Base-by-base conservation (phyloP, 2,329 filamentous ascomycete genomes). In the Albifimbria verrucaria region DNA sequence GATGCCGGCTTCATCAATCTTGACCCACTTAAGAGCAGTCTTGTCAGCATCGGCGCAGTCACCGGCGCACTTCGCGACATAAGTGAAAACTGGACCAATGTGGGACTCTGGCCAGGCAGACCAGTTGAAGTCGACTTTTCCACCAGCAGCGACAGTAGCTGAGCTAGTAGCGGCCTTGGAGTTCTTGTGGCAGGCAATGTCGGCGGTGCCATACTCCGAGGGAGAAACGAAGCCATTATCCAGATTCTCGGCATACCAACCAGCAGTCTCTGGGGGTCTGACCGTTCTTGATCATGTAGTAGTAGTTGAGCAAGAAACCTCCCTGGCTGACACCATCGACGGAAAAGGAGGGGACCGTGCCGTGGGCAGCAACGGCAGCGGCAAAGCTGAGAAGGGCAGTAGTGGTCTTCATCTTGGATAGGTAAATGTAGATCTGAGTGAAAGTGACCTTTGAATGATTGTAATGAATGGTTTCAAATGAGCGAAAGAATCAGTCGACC, bases 321-420 rank as follows among this genome's bases (percentile, higher is more conserved):
- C 25, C 15, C 17, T 48, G 26, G 25, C 36, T 26, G 18, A 28
- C 46, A 26, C 46, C 46, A 26, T 48, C 46, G 46, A 26, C 25
- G 25, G 46, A 18, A 26, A 32, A 32, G 15, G 25, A 32, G 25
- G 46, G 24, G 2, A 48, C 46, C 23, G 26, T 32, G 46, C 46
- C 46, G 46, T 48, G 46, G 18, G 42, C 18, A 11, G 22, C 18
- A 20, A 26, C 46, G 46, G 25, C 25, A n/a, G 46, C 24, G 25
- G 18, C 23, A n/a, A 21, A 25, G 25, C 25, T 26, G 17, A 26
- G 3, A 26, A 48, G 24, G 25, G 18, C n/a, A 20, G 26, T 17
- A 18, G n/a, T n/a, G n/a, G 42, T 21, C 44, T 47, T 47, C 44
- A 47, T 47, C 44, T 47, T 47, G 44, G 32, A n/a, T n/a, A n/a